phyloP scores from a whole-genome alignment of 2,329 filamentous ascomycete genomes.

The Pseudocercospora ulei region DNA sequence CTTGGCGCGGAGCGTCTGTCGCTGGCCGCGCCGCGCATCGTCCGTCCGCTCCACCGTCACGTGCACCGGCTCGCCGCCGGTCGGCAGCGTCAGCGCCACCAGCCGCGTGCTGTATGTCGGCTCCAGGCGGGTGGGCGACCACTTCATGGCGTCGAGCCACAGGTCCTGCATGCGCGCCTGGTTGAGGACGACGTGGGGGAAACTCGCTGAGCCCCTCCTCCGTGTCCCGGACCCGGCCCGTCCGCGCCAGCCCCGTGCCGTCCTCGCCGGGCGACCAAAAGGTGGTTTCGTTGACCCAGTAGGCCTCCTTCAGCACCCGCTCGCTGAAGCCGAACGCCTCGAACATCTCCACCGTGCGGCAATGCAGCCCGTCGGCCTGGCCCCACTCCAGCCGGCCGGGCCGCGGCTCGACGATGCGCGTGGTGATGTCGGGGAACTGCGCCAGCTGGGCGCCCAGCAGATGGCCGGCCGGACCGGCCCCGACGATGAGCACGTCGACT shows the following conservation, averaged over 20 bases:
- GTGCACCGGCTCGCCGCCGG: conserved; percentile 39
- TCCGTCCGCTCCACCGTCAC: conserved; percentile 38
- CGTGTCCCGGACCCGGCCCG: conserved; percentile 54
- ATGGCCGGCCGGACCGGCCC: conserved; percentile 43
- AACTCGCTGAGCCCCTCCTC: conserved; percentile 54
- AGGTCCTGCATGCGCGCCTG: conserved; percentile 59
- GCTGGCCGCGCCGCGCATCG: conserved; percentile 29
- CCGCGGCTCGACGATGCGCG: conserved; percentile 40
- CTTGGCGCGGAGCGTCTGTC: conserved; percentile 29
- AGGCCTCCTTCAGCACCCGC: conserved; percentile 55
- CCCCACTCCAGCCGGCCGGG: conserved; percentile 30
- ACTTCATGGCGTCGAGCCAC: conserved; percentile 33
- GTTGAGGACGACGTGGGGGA: conserved; percentile 57
- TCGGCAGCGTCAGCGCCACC: conserved; percentile 23
- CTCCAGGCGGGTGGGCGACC: conserved; percentile 28
- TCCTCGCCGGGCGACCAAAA: conserved; percentile 53
- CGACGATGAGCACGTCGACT: conserved; percentile 44
- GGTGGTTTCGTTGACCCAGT: conserved; percentile 55
- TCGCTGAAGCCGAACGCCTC: conserved; percentile 61
- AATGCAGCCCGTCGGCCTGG: conserved; percentile 51
- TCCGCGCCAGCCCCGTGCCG: conserved; percentile 47
- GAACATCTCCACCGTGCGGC: conserved; percentile 61
- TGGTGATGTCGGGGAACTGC: conserved; percentile 41
- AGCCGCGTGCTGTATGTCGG: conserved; percentile 28
- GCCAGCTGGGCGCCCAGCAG: conserved; percentile 46